Evolutionary conservation across 139 green algal species (phyloP).

Genomic region (Coelastrella sp.): DNA sequence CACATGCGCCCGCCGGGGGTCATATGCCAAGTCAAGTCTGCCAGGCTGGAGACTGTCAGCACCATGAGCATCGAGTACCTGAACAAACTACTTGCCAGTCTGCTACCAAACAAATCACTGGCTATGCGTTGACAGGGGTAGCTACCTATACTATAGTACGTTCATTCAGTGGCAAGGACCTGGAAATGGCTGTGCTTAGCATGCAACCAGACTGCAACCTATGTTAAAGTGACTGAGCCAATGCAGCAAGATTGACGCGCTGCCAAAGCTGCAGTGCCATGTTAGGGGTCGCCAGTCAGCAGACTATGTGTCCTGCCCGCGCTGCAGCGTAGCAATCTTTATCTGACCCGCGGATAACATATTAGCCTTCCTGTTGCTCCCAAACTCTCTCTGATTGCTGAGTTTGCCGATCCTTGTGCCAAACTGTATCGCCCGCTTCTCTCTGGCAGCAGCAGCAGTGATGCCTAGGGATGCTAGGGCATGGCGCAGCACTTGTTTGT

Average conservation of each 20-base stretch:
- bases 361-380: conserved; percentile 89
- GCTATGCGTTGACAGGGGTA: too few species aligned
- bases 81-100: too few species aligned
- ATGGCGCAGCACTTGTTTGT: conserved; percentile 91
- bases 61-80: too few species aligned
- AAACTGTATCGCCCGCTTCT: conserved; percentile 80
- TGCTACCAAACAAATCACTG: too few species aligned
- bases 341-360: conserved; percentile 65
- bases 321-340: conserved; percentile 6
- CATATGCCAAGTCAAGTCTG: too few species aligned
- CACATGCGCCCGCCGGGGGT: too few species aligned
- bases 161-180: too few species aligned
- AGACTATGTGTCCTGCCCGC: neutral
- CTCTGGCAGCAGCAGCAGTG: conserved; percentile 66
- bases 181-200: neutral
- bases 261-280: too few species aligned
- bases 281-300: neutral
- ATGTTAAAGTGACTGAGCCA: too few species aligned
- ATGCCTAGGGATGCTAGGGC: conserved; percentile 77
- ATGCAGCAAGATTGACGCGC: too few species aligned
- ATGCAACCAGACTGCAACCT: neutral
- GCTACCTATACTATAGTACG: too few species aligned
- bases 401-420: conserved; percentile 74
- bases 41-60: too few species aligned
- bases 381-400: conserved; percentile 88